Evolutionary conservation across 2,329 filamentous ascomycete genomes (phyloP).

Genomic region (Pestalotiopsis sp.): DNA sequence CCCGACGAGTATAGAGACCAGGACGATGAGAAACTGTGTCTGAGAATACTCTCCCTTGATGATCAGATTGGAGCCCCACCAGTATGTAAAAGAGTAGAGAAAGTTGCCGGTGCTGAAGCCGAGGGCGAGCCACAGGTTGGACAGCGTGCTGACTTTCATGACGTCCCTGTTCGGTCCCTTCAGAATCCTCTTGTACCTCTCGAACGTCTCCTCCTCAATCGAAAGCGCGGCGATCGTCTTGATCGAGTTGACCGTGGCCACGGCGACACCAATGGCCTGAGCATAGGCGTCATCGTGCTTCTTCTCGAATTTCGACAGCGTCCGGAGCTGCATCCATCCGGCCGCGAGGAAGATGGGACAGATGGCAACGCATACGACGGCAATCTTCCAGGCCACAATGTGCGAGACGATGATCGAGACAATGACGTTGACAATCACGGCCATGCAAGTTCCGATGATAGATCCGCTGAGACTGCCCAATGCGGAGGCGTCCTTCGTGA

Average conservation of each 20-base stretch:
- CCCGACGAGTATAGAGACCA: constrained; percentile 63
- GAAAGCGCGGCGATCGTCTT: constrained; percentile 72
- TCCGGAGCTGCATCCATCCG: constrained; percentile 39
- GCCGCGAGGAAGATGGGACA: constrained; percentile 53
- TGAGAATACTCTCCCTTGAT: constrained; percentile 56
- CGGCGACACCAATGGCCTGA: constrained; percentile 73
- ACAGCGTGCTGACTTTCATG: constrained; percentile 34
- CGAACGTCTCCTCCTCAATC: constrained; percentile 58
- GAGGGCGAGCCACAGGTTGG: constrained; percentile 50
- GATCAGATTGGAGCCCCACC: constrained; percentile 68
- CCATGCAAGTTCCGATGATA: constrained; percentile 53
- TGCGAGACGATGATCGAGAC: constrained; percentile 71
- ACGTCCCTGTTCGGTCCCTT: constrained; percentile 44
- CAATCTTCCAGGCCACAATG: constrained; percentile 76
- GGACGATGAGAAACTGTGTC: constrained; percentile 65
- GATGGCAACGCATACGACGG: constrained; percentile 67
- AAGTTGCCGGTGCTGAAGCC: constrained; percentile 55
- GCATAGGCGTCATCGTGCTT: constrained; percentile 69
- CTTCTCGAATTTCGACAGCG: constrained; percentile 30
- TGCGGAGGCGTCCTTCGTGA: constrained; percentile 58
- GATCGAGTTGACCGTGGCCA: constrained; percentile 74
- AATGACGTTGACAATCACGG: constrained; percentile 64
- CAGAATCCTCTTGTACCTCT: constrained; percentile 41
- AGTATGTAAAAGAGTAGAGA: constrained; percentile 67
- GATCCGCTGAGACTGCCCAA: constrained; percentile 59